phyloP scores from a whole-genome alignment of 2,329 filamentous ascomycete genomes.

The Elsinoe perseae region DNA sequence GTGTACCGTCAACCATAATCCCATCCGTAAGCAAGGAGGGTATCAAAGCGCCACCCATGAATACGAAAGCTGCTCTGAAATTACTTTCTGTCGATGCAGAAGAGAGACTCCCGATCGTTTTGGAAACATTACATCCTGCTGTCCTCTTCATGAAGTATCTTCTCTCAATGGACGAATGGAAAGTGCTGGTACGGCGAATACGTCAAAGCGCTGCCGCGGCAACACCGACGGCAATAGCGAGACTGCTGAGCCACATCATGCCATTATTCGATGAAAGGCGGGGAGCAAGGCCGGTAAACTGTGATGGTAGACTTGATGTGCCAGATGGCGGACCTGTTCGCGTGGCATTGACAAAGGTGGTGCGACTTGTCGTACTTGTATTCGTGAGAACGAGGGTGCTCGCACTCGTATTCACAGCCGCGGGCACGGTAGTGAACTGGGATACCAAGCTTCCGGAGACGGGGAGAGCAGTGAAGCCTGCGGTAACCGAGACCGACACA shows the following conservation, averaged over 20 bases:
- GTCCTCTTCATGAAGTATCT: neutral
- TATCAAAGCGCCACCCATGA: slow-evolving; percentile 2
- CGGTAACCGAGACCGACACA: neutral
- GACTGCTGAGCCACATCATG: neutral
- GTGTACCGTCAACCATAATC: neutral
- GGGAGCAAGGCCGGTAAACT: neutral
- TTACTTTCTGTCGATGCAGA: neutral
- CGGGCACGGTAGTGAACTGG: neutral
- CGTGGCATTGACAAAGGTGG: slow-evolving; percentile 2
- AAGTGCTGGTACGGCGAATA: slow-evolving; percentile 30
- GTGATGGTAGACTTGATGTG: neutral
- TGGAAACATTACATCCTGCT: neutral
- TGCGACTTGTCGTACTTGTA: neutral
- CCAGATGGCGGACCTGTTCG: slow-evolving; percentile 1
- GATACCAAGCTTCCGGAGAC: neutral
- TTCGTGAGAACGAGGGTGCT: neutral
- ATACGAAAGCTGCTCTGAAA: neutral
- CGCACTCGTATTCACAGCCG: neutral
- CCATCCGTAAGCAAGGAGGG: neutral
- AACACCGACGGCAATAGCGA: neutral
- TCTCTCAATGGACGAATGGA: slow-evolving; percentile 51
- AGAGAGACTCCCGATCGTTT: neutral
- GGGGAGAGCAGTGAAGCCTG: neutral
- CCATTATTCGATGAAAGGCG: neutral
- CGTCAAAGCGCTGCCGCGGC: slow-evolving; percentile 5